phyloP scores from a whole-genome alignment of 1,284 basidiomycete genomes.

The Cutaneotrichosporon daszewskae region DNA sequence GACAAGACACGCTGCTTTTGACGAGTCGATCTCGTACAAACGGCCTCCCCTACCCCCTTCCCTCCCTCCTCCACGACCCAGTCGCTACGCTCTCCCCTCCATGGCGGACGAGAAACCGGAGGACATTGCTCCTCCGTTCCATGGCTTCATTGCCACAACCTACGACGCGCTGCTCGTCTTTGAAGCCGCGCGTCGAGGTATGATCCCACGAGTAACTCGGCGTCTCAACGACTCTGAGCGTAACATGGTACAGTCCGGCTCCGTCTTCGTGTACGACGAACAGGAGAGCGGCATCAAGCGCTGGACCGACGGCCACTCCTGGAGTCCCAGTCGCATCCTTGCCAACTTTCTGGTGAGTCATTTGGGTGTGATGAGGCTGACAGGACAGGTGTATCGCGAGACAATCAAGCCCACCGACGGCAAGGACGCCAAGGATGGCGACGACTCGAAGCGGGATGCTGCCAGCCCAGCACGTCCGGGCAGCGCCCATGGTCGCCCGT shows the following conservation, averaged over 20 bases:
- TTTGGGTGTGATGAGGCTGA: neutral
- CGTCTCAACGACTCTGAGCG: slow-evolving; percentile 87
- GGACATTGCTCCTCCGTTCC: slow-evolving; percentile 62
- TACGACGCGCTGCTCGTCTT: slow-evolving; percentile 92
- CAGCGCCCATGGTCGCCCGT: slow-evolving; percentile 12
- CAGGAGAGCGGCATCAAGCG: slow-evolving; percentile 95
- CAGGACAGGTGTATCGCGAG: slow-evolving; percentile 68
- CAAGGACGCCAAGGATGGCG: slow-evolving; percentile 12
- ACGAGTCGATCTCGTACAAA: too few relatives aligned
- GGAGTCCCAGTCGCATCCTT: slow-evolving; percentile 62
- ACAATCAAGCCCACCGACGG: slow-evolving; percentile 62
- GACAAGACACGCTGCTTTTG: too few relatives aligned
- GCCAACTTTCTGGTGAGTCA: slow-evolving; percentile 74
- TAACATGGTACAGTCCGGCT: slow-evolving; percentile 86
- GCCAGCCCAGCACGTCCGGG: slow-evolving; percentile 7
- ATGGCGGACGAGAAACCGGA: slow-evolving; percentile 20
- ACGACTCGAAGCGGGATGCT: slow-evolving; percentile 12
- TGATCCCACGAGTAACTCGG: slow-evolving; percentile 89
- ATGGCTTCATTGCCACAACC: slow-evolving; percentile 89
- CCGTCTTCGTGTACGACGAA: slow-evolving; percentile 97
- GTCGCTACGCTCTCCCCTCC: neutral
- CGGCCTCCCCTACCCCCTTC: too few relatives aligned
- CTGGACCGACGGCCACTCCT: slow-evolving; percentile 96
- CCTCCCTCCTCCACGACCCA: slow-evolving; percentile 1
- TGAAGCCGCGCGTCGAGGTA: slow-evolving; percentile 81